Conservation (phyloP, 192 early-diverging fungal species). For the Backusella mclennaniae region DNA sequence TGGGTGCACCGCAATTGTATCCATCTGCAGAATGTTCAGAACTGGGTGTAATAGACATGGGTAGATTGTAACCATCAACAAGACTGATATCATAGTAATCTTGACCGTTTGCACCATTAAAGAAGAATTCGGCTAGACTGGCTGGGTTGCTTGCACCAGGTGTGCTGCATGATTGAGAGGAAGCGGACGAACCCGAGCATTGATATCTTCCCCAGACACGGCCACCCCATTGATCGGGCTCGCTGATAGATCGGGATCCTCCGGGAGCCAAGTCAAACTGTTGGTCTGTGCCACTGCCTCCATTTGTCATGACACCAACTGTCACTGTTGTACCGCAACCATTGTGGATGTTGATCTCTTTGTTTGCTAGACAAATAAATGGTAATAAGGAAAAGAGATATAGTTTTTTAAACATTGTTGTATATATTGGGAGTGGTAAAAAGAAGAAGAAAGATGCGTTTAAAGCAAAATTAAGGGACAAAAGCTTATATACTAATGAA, state of each 20-base stretch:
- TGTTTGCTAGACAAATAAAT: background rate
- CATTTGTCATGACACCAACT: constrained; percentile 30
- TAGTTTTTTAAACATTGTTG: background rate
- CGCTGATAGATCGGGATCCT: background rate
- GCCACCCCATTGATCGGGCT: constrained; percentile 25
- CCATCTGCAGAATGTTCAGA: background rate
- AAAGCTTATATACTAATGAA: background rate
- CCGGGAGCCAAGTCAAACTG: constrained; percentile 14
- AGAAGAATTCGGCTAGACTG: constrained; percentile 30
- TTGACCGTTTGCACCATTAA: constrained; percentile 19
- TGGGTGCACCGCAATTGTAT: constrained; percentile 23
- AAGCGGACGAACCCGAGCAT: constrained; percentile 1
- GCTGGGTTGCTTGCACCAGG: constrained; percentile 28
- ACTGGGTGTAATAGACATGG: constrained; percentile 12
- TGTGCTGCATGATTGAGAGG: background rate
- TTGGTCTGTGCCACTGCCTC: background rate
- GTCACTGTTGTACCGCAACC: constrained; percentile 15
- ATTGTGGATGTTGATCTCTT: constrained; percentile 14
- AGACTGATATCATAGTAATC: constrained; percentile 33
- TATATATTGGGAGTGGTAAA: background rate
- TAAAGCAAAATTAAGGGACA: background rate
- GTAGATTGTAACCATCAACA: constrained; percentile 36
- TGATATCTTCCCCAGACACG: constrained; percentile 24
- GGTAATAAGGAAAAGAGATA: background rate
- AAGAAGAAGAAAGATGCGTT: background rate